Percentiles rank a stretch among this genome's conserved stretches.
Conservation (phyloP, 2,329 filamentous ascomycete species). For the Aureobasidium sp. region DNA sequence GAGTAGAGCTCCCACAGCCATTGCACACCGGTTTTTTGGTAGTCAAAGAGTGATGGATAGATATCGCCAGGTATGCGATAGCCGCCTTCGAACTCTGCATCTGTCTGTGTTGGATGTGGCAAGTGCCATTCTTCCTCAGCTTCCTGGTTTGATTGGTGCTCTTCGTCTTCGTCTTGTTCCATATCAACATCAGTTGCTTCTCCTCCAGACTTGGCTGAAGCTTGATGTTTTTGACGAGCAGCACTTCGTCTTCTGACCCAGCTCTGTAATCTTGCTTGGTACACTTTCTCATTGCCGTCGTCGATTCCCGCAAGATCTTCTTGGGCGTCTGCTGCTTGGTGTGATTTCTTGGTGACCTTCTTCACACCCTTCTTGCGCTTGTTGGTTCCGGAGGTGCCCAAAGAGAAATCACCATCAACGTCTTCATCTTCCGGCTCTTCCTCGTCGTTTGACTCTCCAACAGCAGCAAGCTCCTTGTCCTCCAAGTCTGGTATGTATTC, state of each 20-base stretch:
- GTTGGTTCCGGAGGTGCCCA: slow-evolving; percentile 31
- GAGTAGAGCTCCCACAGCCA: slow-evolving; percentile 91
- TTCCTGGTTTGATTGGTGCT: slow-evolving; percentile 24
- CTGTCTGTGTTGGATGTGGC: slow-evolving; percentile 72
- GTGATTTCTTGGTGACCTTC: slow-evolving; percentile 21
- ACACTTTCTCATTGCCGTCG: slow-evolving; percentile 79
- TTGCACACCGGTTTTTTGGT: slow-evolving; percentile 93
- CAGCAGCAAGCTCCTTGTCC: slow-evolving; percentile 31
- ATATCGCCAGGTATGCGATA: slow-evolving; percentile 86
- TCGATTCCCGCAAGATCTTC: slow-evolving; percentile 61
- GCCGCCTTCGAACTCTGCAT: slow-evolving; percentile 64
- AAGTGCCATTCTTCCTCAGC: slow-evolving; percentile 65
- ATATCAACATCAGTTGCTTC: slow-evolving; percentile 21
- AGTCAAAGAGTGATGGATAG: slow-evolving; percentile 84
- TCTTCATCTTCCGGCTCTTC: slow-evolving; percentile 28
- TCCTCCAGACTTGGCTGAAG: slow-evolving; percentile 4
- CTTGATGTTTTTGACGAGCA: slow-evolving; percentile 40
- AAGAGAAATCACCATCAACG: slow-evolving; percentile 25
- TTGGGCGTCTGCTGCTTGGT: slow-evolving; percentile 19
- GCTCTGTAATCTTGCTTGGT: slow-evolving; percentile 61
- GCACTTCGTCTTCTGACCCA: slow-evolving; percentile 61
- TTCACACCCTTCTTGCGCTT: slow-evolving; percentile 27
- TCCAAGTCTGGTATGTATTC: slow-evolving; percentile 32
- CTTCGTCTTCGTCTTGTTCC: slow-evolving; percentile 25
- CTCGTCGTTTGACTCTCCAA: slow-evolving; percentile 31